Percentiles rank a stretch among this genome's conserved stretches.
phyloP scores from a whole-genome alignment of 1,284 basidiomycete species.

The Ustilago esculenta region DNA sequence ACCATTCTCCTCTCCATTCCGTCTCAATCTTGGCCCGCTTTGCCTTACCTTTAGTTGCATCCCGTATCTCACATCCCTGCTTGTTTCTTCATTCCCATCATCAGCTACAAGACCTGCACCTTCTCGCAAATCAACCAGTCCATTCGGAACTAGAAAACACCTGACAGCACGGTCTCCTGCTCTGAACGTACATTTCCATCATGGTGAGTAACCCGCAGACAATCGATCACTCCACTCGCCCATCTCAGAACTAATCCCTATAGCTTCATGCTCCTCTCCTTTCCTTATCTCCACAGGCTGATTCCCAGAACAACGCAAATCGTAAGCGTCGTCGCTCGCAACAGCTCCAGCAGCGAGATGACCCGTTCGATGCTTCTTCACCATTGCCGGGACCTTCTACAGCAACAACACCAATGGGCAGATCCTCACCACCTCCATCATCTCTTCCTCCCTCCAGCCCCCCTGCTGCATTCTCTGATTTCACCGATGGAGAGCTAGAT shows the following conservation, averaged over 20 bases:
- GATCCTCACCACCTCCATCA: conserved; percentile 59
- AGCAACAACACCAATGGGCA: conserved; percentile 41
- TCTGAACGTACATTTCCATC: not conserved
- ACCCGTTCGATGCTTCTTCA: conserved; percentile 47
- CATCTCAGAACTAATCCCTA: conserved; percentile 5
- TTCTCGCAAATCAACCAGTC: not conserved
- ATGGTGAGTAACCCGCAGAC: not conserved
- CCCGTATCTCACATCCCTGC: too few relatives aligned
- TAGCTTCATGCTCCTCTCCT: not conserved
- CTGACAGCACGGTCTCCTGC: not conserved
- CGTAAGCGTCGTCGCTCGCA: conserved; percentile 56
- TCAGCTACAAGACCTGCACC: too few relatives aligned
- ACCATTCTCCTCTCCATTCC: too few relatives aligned
- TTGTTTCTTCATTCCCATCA: too few relatives aligned
- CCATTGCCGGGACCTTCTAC: conserved; percentile 41
- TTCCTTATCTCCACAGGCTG: conserved; percentile 10
- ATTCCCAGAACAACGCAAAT: conserved; percentile 30
- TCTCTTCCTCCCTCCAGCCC: conserved; percentile 63
- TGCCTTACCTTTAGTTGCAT: too few relatives aligned
- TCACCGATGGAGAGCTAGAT: conserved; percentile 57
- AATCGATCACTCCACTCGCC: not conserved
- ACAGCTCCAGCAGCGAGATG: conserved; percentile 33
- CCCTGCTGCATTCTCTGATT: conserved; percentile 60
- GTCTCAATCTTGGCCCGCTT: too few relatives aligned
- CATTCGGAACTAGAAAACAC: not conserved